Base-by-base conservation (phyloP, 2,329 filamentous ascomycete genomes). In the Fusarium heterosporum region DNA sequence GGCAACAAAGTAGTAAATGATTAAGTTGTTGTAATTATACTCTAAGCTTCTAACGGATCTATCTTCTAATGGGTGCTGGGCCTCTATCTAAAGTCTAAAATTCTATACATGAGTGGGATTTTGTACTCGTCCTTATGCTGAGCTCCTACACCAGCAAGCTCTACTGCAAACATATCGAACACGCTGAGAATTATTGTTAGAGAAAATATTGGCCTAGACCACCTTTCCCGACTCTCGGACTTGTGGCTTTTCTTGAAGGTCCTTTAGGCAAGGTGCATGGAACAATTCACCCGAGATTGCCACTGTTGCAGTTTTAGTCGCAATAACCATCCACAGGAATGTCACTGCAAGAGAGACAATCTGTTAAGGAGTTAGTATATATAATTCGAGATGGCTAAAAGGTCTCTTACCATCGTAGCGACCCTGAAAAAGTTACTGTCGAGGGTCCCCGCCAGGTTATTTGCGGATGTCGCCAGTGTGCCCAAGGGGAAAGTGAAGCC, bases 401-500 rank as follows among this genome's bases (percentile, higher is more conserved):
- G 16, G 10, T 61, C 73, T 25, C 48, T 11, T 47, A 80, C 76
- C 75, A 75, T 79, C 4, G 78, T 77, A 12, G 77, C 65, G 8
- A 82, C 75, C 46, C 75, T 79, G 74, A 82, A 82, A 55, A 83
- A 82, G 4, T 72, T 62, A 54, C 80, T 83, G 53, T 78, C 74
- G 13, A 84, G 73, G 48, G 82, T 79, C 55, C 70, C 49, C 4
- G 78, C 82, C 52, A 84, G 53, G 50, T 75, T 63, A 17, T 75
- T 74, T 0, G 81, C 80, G 55, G 79, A 82, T 3, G 78, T 79
- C 3, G 80, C 79, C 66, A 81, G 73, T 25, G 82, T 80, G n/a
- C 81, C 81, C 8, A 83, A 74, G 0, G 80, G 80, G 62, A 83
- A 83, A 2, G 81, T 83, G 52, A 82, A 81, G 1, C 79, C 80